These are phyloP conservation scores for Dothideomycetidae sp. DNA, from an alignment of 2,329 filamentous ascomycete species.

Conservation along the genomic window DNA sequence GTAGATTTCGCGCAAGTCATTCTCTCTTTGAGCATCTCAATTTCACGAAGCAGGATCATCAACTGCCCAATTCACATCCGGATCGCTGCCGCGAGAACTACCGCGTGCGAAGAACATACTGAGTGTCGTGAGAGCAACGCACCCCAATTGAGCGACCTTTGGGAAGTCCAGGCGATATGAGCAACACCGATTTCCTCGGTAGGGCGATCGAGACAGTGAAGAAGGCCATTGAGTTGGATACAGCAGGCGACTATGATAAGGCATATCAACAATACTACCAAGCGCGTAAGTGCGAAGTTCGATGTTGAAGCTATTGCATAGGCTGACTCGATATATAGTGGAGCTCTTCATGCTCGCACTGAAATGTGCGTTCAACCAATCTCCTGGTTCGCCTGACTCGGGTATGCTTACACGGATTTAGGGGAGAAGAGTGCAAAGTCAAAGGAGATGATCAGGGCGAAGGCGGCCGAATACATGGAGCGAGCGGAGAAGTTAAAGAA, in stretches of 20 bases:
- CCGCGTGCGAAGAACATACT: too few relatives aligned
- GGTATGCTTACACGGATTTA: conserved; percentile 17
- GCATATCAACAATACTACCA: conserved; percentile 95
- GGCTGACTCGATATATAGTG: conserved; percentile 34
- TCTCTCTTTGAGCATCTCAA: not conserved
- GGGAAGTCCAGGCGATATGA: conserved; percentile 61
- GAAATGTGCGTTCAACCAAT: conserved; percentile 49
- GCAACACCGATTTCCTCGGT: conserved; percentile 90
- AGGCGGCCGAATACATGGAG: conserved; percentile 95
- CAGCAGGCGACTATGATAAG: conserved; percentile 89
- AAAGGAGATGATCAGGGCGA: conserved; percentile 93
- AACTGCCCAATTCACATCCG: too few relatives aligned
- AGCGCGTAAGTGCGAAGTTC: conserved; percentile 33
- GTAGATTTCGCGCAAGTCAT: not conserved
- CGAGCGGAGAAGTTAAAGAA: conserved; percentile 95
- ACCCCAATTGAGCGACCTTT: too few relatives aligned
- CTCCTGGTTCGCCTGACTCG: too few relatives aligned
- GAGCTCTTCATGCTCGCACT: conserved; percentile 97
- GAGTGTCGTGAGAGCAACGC: too few relatives aligned
- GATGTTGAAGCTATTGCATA: not conserved
- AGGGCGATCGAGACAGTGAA: conserved; percentile 94
- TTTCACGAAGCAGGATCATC: too few relatives aligned
- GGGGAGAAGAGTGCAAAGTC: conserved; percentile 93
- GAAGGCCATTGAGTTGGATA: conserved; percentile 93
- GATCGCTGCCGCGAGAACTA: too few relatives aligned